Evolutionary conservation across 352 stramenopile species (phyloP), one percentile per base, ranked within the genome.

Genomic region (Phytophthora colocasiae): DNA sequence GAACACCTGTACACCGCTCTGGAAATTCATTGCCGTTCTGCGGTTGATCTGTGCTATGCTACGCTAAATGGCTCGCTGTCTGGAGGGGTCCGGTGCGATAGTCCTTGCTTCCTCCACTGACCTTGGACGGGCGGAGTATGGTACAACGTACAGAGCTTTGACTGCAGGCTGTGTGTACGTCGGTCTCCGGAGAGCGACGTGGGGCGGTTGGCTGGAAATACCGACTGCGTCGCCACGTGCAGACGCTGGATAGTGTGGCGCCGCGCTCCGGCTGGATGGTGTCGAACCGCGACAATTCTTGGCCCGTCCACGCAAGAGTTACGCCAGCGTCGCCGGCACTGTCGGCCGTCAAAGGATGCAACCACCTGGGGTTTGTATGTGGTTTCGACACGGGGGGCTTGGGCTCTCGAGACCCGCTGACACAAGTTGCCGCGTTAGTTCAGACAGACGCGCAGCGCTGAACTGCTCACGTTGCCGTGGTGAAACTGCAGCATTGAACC

Each of bases 1-100:
- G 58, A 92, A 88, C 46, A 92, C 85, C 59, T 93, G 83, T 49
- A 93, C 85, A 46, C 84, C 84, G 49, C 66, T 83, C 59, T 82
- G 55, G 52, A 77, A 82, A 48, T 48, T 64, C 63, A 64, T 68
- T 27, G 29, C 43, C 29, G 32, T 40, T 40, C 17, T 43, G 31
- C 34, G 38, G 24, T 55, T 40, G 48, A 41, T 29, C 36, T 67
- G 34, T 22, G 60, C 59, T 69, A 66, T 32, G 58, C 44, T 67
- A 69, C 36, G 58, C 27, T 58, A 55, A 71, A 55, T 66, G 48
- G 43, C 34, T 17, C 58, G 9, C 27, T 51, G 27, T 14, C 10
- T 46, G 40, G 8, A 26, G 15, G 24, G 34, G 5, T 66, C 38
- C 26, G 36, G 45, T 63, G 27, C 26, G 36, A 26, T 55, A 40